Base-by-base conservation (phyloP, 495 filamentous ascomycete species). In the Talaromyces wortmannii region DNA sequence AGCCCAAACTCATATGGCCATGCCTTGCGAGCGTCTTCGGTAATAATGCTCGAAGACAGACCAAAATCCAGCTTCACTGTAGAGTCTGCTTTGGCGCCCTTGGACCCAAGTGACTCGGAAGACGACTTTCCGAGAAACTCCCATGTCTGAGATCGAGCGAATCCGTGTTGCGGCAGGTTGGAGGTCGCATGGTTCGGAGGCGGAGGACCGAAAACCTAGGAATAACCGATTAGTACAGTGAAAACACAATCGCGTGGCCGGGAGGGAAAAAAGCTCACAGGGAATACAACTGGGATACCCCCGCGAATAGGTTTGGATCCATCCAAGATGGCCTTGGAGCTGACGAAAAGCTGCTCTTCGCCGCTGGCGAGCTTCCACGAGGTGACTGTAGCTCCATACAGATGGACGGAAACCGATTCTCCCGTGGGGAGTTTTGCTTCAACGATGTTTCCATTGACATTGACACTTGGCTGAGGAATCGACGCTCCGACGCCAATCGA, bases 31-130 rank as follows among this genome's bases (percentile, higher is more conserved):
- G 78, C 77, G 31, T 83, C 77, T 3, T 83, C 82, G 60, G 77
- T 79, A 50, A 97, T 66, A 68, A 85, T 86, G 18, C 76, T 72
- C 45, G 83, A 79, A 30, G 83, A 87, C 42, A 99, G 85, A 17
- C 95, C 94, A 63, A 99, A 97, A 68, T 99, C 95, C 45, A 97
- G 81, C 77, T 94, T 96, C 52, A 97, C 84, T 11, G 79, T 79
- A 53, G 81, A 72, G 56, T 88, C 84, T 50, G 75, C 80, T 49
- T 59, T 63, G 18, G 46, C 51, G n/a, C 29, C 47, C 52, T 56
- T 58, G 23, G 47, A 65, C 48, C 68, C 77, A 78, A 55, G 76
- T 72, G 77, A 90, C 83, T 78, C 91, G 75, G 62, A 95, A 66
- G 78, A 87, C 0, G 77, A 79, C 62, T 83, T 83, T 57, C 82